Percentiles rank a stretch among this genome's conserved stretches.
Conservation (phyloP, 805 yeast genomes). For the Cyberlindnera lachancei region DNA sequence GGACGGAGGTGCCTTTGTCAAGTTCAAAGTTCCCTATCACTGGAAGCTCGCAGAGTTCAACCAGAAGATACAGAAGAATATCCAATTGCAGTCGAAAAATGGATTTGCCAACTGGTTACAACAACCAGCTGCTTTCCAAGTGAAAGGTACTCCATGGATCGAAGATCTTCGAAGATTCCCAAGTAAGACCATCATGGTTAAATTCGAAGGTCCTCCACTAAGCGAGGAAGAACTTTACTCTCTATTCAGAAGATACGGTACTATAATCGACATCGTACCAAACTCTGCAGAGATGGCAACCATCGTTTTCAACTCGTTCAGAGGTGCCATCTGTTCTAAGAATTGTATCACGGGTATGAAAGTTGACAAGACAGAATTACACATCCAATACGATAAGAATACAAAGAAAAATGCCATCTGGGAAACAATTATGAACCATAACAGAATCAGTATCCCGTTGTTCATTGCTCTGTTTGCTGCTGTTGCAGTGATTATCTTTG, state of each 20-base stretch:
- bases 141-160: conserved; percentile 92
- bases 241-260: conserved; percentile 81
- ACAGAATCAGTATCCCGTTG: conserved; percentile 76
- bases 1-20: conserved; percentile 94
- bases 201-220: conserved; percentile 69
- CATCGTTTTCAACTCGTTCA: conserved; percentile 46
- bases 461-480: conserved; percentile 74
- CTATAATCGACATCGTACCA: conserved; percentile 66
- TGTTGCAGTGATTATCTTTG: conserved; percentile 78
- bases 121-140: conserved; percentile 55
- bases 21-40: conserved; percentile 52
- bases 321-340: conserved; percentile 78
- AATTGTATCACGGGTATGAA: conserved; percentile 82
- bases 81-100: conserved; percentile 30
- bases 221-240: conserved; percentile 78
- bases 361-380: conserved; percentile 58
- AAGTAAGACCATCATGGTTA: conserved; percentile 50
- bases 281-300: conserved; percentile 38
- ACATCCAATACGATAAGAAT: conserved; percentile 64
- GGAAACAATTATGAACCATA: conserved; percentile 62
- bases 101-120: conserved; percentile 35
- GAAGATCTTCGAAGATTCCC: conserved; percentile 85
- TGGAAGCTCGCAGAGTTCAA: conserved; percentile 46
- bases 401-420: conserved; percentile 43
- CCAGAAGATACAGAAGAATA: conserved; percentile 40